Conservation (phyloP, 352 stramenopile species). For the Phytopythium kandeliae region DNA sequence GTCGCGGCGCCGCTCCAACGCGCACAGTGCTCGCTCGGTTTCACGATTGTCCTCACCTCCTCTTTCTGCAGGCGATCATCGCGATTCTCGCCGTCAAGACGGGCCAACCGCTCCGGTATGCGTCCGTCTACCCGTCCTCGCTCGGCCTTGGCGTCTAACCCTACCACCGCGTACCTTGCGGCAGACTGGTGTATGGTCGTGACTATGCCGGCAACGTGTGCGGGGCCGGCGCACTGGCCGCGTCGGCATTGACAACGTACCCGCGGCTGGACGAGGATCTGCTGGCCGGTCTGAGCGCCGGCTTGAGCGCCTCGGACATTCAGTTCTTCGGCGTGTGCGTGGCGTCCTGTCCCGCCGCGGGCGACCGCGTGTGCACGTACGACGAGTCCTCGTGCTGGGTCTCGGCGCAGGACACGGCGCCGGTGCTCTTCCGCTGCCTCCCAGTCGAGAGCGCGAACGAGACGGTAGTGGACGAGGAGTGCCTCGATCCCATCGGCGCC, state of each 20-base stretch:
- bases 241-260: constrained; percentile 56
- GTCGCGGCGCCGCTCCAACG: background rate
- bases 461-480: constrained; percentile 48
- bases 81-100: constrained; percentile 55
- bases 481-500: constrained; percentile 50
- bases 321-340: constrained; percentile 84
- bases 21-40: background rate
- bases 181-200: constrained; percentile 68
- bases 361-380: constrained; percentile 65
- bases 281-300: constrained; percentile 28
- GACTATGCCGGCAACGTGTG: constrained; percentile 84
- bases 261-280: constrained; percentile 81
- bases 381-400: constrained; percentile 61
- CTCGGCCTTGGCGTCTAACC: background rate
- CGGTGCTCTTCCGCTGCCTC: constrained; percentile 71
- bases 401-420: constrained; percentile 38
- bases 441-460: constrained; percentile 59
- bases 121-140: background rate
- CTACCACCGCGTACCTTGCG: too few species aligned
- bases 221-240: constrained; percentile 35
- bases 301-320: constrained; percentile 37
- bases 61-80: constrained; percentile 32
- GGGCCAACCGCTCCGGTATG: constrained; percentile 51
- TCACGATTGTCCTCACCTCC: background rate
- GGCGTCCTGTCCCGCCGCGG: constrained; percentile 35